Base-by-base conservation (phyloP, 1,139 yeast genomes). In the Kodamaea sp. region DNA sequence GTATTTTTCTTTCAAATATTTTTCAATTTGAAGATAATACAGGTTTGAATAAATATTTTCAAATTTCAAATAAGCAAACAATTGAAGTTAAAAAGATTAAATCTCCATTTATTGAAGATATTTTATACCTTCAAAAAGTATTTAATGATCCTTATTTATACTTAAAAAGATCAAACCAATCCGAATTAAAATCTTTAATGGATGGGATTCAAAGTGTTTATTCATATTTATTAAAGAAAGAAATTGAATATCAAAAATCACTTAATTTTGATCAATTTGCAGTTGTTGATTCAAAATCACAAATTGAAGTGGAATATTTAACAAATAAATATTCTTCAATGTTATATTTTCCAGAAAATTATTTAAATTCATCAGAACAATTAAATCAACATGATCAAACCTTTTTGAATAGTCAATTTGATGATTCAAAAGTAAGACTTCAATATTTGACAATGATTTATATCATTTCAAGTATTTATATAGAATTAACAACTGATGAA, bases 21-120 rank as follows among this genome's bases (percentile, higher is more conserved):
- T 57, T 71, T 37, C 55, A 60, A 8, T 57, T 70, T 41, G 75
- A 70, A 38, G 77, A 71, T 44, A 70, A 68, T 44, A 71, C 77
- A 1, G 77, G 77, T 2, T 57, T 70, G 40, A 71, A 71, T 48
- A 69, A 68, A 48, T 67, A 66, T 46, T 70, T 68, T 44, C 52
- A 60, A 24, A 43, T 55, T 1, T 59, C 73, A 4, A 56, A 60
- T 36, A 49, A 71, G 34, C 45, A 42, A 5, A 46, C 54, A 2
- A 49, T 56, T 5, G 69, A 60, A 35, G 48, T 57, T 27, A 43
- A 50, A 1, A 47, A 58, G 22, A 46, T 47, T 4, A 48, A 43
- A 23, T 48, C 58, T n/a, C 56, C 53, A 8, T 63, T 69, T 37
- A 47, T 70, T 15, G 59, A 55, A 23, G 76, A 70, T 43, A 49